A percentile compares a stretch with the other conserved stretches of the same genome.
Conservation (phyloP, 2,329 filamentous ascomycete genomes). For the Myrmaecium sp. region DNA sequence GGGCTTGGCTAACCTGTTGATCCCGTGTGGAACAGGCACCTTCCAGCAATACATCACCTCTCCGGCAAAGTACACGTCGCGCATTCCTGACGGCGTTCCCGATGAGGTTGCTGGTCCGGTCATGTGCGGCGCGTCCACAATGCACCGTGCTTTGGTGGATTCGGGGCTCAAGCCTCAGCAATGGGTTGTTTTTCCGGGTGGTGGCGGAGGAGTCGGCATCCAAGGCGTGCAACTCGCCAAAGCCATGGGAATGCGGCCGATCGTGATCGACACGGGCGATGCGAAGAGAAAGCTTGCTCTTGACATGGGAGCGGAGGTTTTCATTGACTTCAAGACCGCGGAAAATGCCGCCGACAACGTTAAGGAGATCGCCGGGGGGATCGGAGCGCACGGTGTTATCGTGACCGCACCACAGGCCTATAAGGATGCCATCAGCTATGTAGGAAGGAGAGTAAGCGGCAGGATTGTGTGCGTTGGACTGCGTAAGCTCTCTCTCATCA, state of each 20-base stretch:
- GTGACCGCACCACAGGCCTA: constrained; percentile 24
- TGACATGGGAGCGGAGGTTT: no score
- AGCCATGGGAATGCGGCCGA: constrained; percentile 30
- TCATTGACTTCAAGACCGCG: constrained; percentile 21
- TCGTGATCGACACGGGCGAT: constrained; percentile 33
- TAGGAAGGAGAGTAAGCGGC: constrained; percentile 31
- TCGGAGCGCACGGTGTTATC: constrained; percentile 21
- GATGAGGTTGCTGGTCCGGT: constrained; percentile 42
- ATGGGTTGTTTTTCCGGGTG: constrained; percentile 39
- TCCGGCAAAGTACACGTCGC: constrained; percentile 36
- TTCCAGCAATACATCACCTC: constrained; percentile 43
- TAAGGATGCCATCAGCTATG: constrained; percentile 24
- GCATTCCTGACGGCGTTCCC: constrained; percentile 37
- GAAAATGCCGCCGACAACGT: constrained; percentile 18
- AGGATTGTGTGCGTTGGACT: constrained; percentile 37
- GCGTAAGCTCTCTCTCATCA: constrained; percentile 5
- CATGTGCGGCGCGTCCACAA: constrained; percentile 43
- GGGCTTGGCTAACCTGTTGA: no score
- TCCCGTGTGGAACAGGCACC: constrained; percentile 12
- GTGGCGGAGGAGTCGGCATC: constrained; percentile 39
- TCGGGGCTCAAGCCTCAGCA: constrained; percentile 33
- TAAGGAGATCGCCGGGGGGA: constrained; percentile 11
- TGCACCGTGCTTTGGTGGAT: constrained; percentile 38
- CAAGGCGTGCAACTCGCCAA: constrained; percentile 35
- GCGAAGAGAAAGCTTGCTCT: no score